phyloP scores from a whole-genome alignment of 2,329 filamentous ascomycete genomes.

The Setomelanomma holmii region DNA sequence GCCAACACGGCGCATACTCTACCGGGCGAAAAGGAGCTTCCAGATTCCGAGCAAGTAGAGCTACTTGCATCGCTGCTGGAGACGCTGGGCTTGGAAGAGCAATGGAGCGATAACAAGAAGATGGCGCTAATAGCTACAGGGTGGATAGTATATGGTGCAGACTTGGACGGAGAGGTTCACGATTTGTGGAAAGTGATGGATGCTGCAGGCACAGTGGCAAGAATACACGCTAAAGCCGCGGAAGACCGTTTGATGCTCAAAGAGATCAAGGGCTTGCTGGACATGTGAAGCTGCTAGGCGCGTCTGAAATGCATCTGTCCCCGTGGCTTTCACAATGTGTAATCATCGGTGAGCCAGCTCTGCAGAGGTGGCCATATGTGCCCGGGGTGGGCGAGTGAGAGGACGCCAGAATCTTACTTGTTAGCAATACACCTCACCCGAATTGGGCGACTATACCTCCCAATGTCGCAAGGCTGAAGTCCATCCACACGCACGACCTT shows the following conservation, averaged over 20 bases:
- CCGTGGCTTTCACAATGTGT: neutral
- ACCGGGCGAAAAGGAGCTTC: constrained; percentile 52
- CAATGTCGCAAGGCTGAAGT: too few species aligned
- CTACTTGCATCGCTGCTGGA: constrained; percentile 82
- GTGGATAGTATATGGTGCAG: constrained; percentile 74
- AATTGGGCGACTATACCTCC: too few species aligned
- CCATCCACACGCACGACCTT: too few species aligned
- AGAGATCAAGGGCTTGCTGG: constrained; percentile 44
- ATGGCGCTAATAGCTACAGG: constrained; percentile 80
- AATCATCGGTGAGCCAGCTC: too few species aligned
- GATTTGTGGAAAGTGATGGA: constrained; percentile 83
- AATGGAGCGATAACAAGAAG: constrained; percentile 71
- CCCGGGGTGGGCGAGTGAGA: too few species aligned
- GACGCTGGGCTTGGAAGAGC: constrained; percentile 63
- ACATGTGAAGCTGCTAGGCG: constrained; percentile 14
- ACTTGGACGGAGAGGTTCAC: constrained; percentile 74
- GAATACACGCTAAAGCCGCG: constrained; percentile 27
- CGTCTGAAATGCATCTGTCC: neutral
- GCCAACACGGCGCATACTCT: constrained; percentile 21
- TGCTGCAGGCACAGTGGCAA: constrained; percentile 67
- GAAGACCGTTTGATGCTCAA: constrained; percentile 43
- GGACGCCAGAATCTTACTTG: too few species aligned
- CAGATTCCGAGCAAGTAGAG: constrained; percentile 78
- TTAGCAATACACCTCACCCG: too few species aligned
- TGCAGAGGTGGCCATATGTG: too few species aligned